phyloP scores from a whole-genome alignment of 1,139 yeast genomes.

The Scheffersomyces lignicola region DNA sequence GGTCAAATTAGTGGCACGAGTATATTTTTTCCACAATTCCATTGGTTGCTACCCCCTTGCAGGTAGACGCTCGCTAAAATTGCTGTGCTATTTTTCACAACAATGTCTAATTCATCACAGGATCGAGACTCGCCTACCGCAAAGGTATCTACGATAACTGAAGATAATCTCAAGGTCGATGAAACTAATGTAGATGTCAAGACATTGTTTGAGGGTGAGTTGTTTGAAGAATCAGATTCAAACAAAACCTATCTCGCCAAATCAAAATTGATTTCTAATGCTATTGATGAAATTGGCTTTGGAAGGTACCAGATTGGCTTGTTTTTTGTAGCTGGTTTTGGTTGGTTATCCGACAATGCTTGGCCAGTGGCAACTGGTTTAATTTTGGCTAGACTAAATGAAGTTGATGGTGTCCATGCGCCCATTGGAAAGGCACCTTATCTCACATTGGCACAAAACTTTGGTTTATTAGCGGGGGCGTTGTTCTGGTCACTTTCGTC shows the following conservation, averaged over 20 bases:
- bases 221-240: conserved; percentile 23
- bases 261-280: conserved; percentile 30
- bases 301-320: conserved; percentile 43
- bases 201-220: conserved; percentile 8
- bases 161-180: not conserved
- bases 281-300: conserved; percentile 43
- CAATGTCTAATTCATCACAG: not conserved
- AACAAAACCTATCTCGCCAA: conserved; percentile 31
- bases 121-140: conserved; percentile 2
- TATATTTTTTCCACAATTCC: no score
- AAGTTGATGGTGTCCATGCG: conserved; percentile 39
- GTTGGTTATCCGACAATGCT: conserved; percentile 47
- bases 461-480: conserved; percentile 45
- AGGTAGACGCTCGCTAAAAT: no score
- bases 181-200: not conserved
- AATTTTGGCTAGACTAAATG: conserved; percentile 33
- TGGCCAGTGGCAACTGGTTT: conserved; percentile 44
- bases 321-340: conserved; percentile 45
- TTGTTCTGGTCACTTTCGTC: conserved; percentile 42
- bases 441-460: conserved; percentile 41
- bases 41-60: no score
- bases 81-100: not conserved
- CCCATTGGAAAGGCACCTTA: conserved; percentile 37
- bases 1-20: no score
- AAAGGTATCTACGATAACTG: conserved; percentile 5